Evolutionary conservation across 2,329 filamentous ascomycete species (phyloP).

Genomic region (Onygenales sp.): DNA sequence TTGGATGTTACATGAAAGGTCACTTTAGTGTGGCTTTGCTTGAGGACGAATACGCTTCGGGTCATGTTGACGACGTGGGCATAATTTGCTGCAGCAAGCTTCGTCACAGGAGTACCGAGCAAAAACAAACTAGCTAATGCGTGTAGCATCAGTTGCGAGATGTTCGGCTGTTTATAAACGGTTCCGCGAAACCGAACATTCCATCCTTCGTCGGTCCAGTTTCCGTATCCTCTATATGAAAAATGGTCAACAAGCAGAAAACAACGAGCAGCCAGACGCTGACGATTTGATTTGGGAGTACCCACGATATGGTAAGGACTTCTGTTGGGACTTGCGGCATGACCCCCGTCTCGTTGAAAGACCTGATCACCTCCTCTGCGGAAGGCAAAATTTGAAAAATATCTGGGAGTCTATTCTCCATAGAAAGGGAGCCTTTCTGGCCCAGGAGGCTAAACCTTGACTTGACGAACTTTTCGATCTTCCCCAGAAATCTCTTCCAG

Average conservation of each 20-base stretch:
- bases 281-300: neutral
- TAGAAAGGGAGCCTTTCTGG: neutral
- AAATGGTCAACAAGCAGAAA: neutral
- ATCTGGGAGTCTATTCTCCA: neutral
- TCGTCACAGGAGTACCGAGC: constrained; percentile 51
- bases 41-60: constrained; percentile 63
- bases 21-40: constrained; percentile 39
- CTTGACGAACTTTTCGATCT: neutral
- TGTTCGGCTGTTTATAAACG: constrained; percentile 69
- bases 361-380: constrained; percentile 1
- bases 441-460: neutral
- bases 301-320: constrained; percentile 8
- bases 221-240: constrained; percentile 44
- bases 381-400: constrained; percentile 4
- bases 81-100: constrained; percentile 51
- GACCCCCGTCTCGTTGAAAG: neutral
- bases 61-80: constrained; percentile 66
- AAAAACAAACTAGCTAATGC: constrained; percentile 62
- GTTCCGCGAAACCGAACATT: constrained; percentile 68
- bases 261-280: neutral
- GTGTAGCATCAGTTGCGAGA: constrained; percentile 55
- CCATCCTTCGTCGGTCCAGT: constrained; percentile 71
- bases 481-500: neutral
- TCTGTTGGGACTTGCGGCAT: neutral
- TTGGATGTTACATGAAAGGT: constrained; percentile 14